phyloP scores from a whole-genome alignment of 805 yeast genomes.

The Osmozyma mogii region DNA sequence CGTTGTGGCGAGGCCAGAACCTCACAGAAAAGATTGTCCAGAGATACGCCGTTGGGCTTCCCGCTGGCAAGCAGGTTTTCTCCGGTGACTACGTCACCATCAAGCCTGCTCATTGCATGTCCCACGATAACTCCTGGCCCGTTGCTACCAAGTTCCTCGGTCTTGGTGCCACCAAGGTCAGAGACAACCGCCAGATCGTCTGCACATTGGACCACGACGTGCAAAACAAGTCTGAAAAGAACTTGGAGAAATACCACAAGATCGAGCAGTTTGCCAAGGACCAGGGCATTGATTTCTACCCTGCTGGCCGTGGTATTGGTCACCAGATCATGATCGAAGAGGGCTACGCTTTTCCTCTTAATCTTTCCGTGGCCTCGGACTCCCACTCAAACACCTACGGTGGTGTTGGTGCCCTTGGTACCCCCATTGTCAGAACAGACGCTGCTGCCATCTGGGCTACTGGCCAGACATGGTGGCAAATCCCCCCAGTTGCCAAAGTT shows the following conservation, averaged over 20 bases:
- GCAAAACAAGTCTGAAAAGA: constrained; percentile 85
- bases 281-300: constrained; percentile 93
- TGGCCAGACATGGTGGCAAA: constrained; percentile 99
- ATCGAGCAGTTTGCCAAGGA: constrained; percentile 83
- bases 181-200: constrained; percentile 85
- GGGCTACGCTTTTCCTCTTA: constrained; percentile 95
- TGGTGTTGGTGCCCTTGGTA: constrained; percentile 92
- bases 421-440: constrained; percentile 97
- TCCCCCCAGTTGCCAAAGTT: constrained; percentile 96
- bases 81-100: constrained; percentile 95
- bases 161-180: constrained; percentile 78
- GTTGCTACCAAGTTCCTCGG: constrained; percentile 96
- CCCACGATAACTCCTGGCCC: constrained; percentile 99
- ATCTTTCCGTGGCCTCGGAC: constrained; percentile 92
- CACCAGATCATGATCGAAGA: constrained; percentile 99
- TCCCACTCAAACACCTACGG: constrained; percentile 98
- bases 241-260: constrained; percentile 78
- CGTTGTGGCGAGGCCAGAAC: constrained; percentile 52
- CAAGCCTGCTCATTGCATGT: constrained; percentile 96
- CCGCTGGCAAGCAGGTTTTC: constrained; percentile 66
- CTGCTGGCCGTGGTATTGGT: constrained; percentile 98
- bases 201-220: constrained; percentile 97
- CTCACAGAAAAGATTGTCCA: constrained; percentile 95
- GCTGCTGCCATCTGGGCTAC: constrained; percentile 99
- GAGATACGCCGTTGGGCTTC: constrained; percentile 79